Base-by-base conservation (phyloP, 2,329 filamentous ascomycete genomes). In the Fusarium equiseti region DNA sequence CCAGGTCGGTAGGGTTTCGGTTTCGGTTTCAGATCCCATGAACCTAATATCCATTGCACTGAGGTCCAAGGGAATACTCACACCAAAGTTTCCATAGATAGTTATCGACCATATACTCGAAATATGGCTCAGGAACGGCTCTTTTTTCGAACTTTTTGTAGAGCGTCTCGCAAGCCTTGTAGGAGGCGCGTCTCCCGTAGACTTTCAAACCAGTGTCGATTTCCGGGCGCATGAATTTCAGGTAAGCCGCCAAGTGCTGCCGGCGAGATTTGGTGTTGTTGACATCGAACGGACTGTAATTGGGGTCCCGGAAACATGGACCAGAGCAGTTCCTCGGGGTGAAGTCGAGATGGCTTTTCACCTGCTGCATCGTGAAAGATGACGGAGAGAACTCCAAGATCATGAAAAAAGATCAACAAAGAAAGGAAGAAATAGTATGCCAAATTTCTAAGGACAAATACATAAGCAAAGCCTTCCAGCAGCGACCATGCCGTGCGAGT, bases 191-290 rank as follows among this genome's bases (percentile, higher is more conserved):
- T 5, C 13, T 27, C 0, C 31, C 52, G 12, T 65, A 65, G 2
- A 46, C 27, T 0, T 5, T 22, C 27, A 38, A 13, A 5, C 51
- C 11, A 8, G 46, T 22, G 2, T 22, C 16, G 9, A 51, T 20
- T 13, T 65, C 60, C 0, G 60, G 62, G 5, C 60, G 60, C 4
- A 65, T 51, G 22, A 65, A 65, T 0, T 12, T 8, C 10, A 65
- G 24, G 13, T 52, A 65, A 0, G 27, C n/a, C 3, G 18, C 3
- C 4, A 65, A 16, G 12, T 65, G 62, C 0, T 16, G 20, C 0
- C 62, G 60, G 2, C 62, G 62, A 3, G 24, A 15, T 4, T 24
- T 7, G 2, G 32, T 29, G 4, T 59, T 3, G 1, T n/a, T 26
- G 4, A 31, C 31, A 1, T 59, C 13, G 10, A 15, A 5, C 2